These are phyloP conservation scores for Claviceps humidiphila DNA, from an alignment of 2,329 filamentous ascomycete genomes.

Conservation along the genomic window DNA sequence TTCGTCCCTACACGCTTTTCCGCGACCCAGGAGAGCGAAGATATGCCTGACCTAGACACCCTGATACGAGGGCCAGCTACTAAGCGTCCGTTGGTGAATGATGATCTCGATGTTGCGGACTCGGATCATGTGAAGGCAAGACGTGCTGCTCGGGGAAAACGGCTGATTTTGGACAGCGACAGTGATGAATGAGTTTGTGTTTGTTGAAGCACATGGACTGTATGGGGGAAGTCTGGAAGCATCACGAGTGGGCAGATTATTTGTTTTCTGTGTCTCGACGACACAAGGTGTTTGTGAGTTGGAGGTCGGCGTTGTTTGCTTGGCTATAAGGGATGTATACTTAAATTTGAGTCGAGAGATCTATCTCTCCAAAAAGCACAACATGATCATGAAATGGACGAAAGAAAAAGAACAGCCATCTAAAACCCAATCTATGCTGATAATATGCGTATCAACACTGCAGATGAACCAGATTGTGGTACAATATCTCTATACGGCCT, in stretches of 20 bases:
- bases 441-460: no score
- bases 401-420: no score
- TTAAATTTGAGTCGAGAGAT: not conserved
- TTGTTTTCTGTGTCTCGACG: not conserved
- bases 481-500: no score
- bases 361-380: no score
- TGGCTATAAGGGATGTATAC: not conserved
- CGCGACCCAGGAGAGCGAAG: slow-evolving; percentile 28
- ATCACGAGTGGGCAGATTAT: not conserved
- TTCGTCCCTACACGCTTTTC: slow-evolving; percentile 26
- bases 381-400: no score
- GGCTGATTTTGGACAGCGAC: slow-evolving; percentile 18
- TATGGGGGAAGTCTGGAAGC: not conserved
- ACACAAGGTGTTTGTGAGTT: no score
- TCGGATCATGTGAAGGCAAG: slow-evolving; percentile 9
- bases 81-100: not conserved
- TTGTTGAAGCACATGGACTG: not conserved
- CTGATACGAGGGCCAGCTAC: slow-evolving; percentile 10
- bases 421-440: no score
- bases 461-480: no score
- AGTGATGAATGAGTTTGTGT: slow-evolving; percentile 12
- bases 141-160: slow-evolving; percentile 14
- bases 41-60: slow-evolving; percentile 22
- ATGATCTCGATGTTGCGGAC: not conserved
- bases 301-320: not conserved